Conservation (phyloP, 108 stramenopile species). For the Nitzschia sp. region DNA sequence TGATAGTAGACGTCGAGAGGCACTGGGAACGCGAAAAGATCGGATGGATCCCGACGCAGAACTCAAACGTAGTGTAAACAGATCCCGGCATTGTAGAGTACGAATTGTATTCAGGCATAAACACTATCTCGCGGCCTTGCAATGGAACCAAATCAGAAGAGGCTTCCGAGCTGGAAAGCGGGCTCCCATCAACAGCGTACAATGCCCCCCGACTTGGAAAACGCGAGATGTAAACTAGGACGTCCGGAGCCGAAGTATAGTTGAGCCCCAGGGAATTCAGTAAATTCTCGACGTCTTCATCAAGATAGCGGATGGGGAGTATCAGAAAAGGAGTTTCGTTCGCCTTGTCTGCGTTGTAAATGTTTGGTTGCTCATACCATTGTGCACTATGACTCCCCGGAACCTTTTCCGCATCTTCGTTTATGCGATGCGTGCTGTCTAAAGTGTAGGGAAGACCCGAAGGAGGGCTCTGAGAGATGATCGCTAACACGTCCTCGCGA, state of each 20-base stretch:
- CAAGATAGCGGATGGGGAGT: conserved; percentile 17
- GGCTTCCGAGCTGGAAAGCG: neutral
- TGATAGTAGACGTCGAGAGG: conserved; percentile 22
- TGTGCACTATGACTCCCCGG: conserved; percentile 20
- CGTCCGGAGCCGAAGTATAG: conserved; percentile 4
- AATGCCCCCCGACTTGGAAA: conserved; percentile 26
- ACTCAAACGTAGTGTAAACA: conserved; percentile 31
- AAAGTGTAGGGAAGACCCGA: conserved; percentile 8
- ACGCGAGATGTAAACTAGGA: conserved; percentile 24
- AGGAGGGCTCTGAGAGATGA: conserved; percentile 24
- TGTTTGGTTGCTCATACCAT: conserved; percentile 21
- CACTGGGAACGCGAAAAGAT: conserved; percentile 29
- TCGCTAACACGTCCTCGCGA: neutral
- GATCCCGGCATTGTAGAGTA: conserved; percentile 27
- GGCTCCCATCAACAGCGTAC: conserved; percentile 8
- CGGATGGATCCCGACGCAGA: conserved; percentile 24
- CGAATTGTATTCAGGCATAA: conserved; percentile 27
- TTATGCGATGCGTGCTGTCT: conserved; percentile 1
- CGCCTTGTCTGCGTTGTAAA: neutral
- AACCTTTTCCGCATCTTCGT: conserved; percentile 40
- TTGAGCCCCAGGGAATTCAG: neutral
- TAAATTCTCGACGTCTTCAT: conserved; percentile 18
- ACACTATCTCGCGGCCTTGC: conserved; percentile 6
- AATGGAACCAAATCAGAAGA: neutral
- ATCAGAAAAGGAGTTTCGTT: conserved; percentile 8